Base-by-base conservation (phyloP, 495 filamentous ascomycete species). In the Hapsidospora chrysogenum region DNA sequence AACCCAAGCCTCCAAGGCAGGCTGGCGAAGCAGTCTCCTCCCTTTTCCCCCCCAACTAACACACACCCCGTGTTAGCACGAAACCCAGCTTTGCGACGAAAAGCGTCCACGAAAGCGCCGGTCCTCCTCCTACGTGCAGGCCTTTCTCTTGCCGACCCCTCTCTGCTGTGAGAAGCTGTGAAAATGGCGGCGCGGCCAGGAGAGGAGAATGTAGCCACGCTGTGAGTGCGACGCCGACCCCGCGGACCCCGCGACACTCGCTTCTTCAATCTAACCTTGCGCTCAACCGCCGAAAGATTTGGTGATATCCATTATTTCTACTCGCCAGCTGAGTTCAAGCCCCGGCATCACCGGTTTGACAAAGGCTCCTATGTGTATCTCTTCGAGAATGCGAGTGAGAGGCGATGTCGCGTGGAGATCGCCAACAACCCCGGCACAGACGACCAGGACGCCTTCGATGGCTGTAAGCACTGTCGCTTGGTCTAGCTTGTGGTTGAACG, bases 281-380 rank as follows among this genome's bases (percentile, higher is more conserved):
- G n/a, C 13, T 13, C 9, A 8, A n/a, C 2, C 14, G 33, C 14
- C 14, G 11, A 28, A 54, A 94, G 85, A 47, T 92, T 85, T 50
- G 83, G 75, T 14, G 85, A 94, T 51, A 63, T 92, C 29, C 85
- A 92, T 56, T 94, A 87, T 54, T 92, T 76, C 51, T 92, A 92
- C 57, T 66, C 74, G 8, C 63, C 68, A 13, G 80, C 84, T 2
- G 68, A 70, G 2, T 60, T 66, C 16, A 78, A 73, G 33, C 81
- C 81, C 9, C 65, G 68, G 18, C 78, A 86, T 48, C 82, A 93
- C 53, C 74, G 85, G 17, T 94, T 94, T 54, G 80, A 86, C 49
- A 86, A 86, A 48, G 72, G 72, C 32, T 92, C 83, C 10, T 92
- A 92, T 45, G 61, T 94, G 26, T 94, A 92, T 51, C 57, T 94